These are phyloP conservation scores for Dendrocalamus sinicus DNA, from an alignment of 176 grass and related monocot genomes.

Conservation along the genomic window DNA sequence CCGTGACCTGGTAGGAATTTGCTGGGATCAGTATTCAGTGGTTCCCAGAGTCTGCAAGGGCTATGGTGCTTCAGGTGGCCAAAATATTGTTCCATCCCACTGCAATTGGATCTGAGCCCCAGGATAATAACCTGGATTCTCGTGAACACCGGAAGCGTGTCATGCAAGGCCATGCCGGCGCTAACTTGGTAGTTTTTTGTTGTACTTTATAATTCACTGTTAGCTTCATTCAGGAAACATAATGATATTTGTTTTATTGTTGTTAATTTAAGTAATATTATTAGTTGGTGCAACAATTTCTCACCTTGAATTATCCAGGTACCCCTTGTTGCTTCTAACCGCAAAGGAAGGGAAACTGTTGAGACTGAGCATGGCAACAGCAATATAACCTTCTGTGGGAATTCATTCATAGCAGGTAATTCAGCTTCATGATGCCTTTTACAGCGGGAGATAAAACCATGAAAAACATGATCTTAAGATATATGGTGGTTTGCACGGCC, in stretches of 20 bases:
- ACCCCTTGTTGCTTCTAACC: slow-evolving; percentile 84
- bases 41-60: slow-evolving; percentile 92
- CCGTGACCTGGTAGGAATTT: slow-evolving; percentile 60
- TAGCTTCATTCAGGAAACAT: background rate
- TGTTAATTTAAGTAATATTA: background rate
- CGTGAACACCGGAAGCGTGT: slow-evolving; percentile 92
- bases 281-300: background rate
- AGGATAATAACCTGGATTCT: slow-evolving; percentile 77
- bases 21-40: slow-evolving; percentile 77
- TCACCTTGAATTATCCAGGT: slow-evolving; percentile 58
- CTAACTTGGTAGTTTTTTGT: slow-evolving; percentile 74
- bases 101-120: slow-evolving; percentile 92
- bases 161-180: slow-evolving; percentile 97
- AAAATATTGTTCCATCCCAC: slow-evolving; percentile 90
- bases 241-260: background rate
- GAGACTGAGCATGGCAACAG: slow-evolving; percentile 88
- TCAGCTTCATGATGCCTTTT: slow-evolving; percentile 5
- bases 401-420: slow-evolving; percentile 89
- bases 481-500: slow-evolving; percentile 50
- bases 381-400: slow-evolving; percentile 79
- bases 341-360: slow-evolving; percentile 85
- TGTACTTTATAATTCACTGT: background rate
- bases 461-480: background rate
- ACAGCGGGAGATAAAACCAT: background rate
- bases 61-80: slow-evolving; percentile 84